Conservation (phyloP, 2,329 filamentous ascomycete genomes). For the Penicillium hordei region DNA sequence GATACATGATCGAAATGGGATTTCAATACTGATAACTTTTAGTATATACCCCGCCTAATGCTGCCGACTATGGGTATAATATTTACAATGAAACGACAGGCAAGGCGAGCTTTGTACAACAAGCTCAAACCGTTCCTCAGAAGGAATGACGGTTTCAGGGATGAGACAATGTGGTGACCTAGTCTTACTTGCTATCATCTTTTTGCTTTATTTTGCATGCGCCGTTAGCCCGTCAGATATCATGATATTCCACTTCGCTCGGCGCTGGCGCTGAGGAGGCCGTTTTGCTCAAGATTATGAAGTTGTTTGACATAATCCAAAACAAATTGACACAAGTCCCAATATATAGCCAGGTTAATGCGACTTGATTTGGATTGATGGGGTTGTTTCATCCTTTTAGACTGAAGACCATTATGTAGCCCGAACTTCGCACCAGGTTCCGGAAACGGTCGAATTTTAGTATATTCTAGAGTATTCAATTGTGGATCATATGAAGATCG, state of each 20-base stretch:
- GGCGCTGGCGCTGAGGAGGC: background rate
- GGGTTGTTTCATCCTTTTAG: background rate
- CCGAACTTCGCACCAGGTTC: background rate
- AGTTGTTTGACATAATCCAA: background rate
- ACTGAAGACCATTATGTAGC: background rate
- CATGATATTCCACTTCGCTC: background rate
- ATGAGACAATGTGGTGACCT: background rate
- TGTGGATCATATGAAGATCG: background rate
- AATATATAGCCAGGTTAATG: background rate
- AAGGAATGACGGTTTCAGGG: background rate
- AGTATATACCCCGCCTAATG: slow-evolving; percentile 38
- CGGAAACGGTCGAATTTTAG: background rate
- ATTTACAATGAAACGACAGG: slow-evolving; percentile 33
- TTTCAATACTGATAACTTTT: background rate
- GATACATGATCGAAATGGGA: no score
- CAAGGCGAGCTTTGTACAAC: slow-evolving; percentile 28
- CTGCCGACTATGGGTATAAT: slow-evolving; percentile 35
- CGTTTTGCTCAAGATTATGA: slow-evolving; percentile 1
- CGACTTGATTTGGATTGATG: background rate
- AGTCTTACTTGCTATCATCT: background rate
- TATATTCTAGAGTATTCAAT: background rate
- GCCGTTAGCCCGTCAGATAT: slow-evolving; percentile 2
- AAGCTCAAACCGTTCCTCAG: slow-evolving; percentile 21
- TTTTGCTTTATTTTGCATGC: background rate
- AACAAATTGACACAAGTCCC: background rate